Conservation (phyloP, 2,329 filamentous ascomycete genomes). For the Dactylellina leptospora region DNA sequence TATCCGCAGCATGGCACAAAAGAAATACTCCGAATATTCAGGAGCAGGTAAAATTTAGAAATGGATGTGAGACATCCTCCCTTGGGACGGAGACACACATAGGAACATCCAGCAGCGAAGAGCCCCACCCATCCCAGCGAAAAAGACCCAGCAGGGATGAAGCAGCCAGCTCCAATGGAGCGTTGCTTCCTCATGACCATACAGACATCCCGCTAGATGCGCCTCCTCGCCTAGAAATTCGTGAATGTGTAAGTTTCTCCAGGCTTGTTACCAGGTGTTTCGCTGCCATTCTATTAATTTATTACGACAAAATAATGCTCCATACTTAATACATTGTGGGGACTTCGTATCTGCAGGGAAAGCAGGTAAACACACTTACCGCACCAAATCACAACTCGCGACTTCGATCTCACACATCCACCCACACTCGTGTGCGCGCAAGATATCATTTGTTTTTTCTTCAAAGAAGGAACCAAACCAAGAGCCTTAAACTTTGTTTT, state of each 20-base stretch:
- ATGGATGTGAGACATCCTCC: slow-evolving; percentile 14
- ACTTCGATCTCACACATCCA: slow-evolving; percentile 11
- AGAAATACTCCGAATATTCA: slow-evolving; percentile 27
- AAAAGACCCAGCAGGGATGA: background rate
- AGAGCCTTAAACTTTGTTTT: slow-evolving; percentile 35
- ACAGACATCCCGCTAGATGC: slow-evolving; percentile 7
- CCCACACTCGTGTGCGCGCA: background rate
- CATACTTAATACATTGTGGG: too few species aligned
- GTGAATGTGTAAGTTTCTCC: slow-evolving; percentile 7
- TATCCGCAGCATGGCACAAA: slow-evolving; percentile 16
- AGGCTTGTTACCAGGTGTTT: slow-evolving; percentile 25
- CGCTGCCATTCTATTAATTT: slow-evolving; percentile 28
- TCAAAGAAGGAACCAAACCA: slow-evolving; percentile 11
- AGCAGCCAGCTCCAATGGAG: background rate
- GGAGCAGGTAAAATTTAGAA: slow-evolving; percentile 14
- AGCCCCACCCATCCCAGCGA: slow-evolving; percentile 12
- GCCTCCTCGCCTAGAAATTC: slow-evolving; percentile 11
- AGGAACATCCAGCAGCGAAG: background rate
- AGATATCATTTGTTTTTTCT: slow-evolving; percentile 6
- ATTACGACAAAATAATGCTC: background rate
- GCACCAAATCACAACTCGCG: slow-evolving; percentile 1
- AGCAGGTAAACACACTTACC: slow-evolving; percentile 19
- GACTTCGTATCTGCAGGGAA: slow-evolving; percentile 23
- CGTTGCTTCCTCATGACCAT: slow-evolving; percentile 25
- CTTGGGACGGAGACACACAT: slow-evolving; percentile 3